These are phyloP conservation scores for Glycine latifolia DNA, from an alignment of 306 rosid species.

Conservation along the genomic window DNA sequence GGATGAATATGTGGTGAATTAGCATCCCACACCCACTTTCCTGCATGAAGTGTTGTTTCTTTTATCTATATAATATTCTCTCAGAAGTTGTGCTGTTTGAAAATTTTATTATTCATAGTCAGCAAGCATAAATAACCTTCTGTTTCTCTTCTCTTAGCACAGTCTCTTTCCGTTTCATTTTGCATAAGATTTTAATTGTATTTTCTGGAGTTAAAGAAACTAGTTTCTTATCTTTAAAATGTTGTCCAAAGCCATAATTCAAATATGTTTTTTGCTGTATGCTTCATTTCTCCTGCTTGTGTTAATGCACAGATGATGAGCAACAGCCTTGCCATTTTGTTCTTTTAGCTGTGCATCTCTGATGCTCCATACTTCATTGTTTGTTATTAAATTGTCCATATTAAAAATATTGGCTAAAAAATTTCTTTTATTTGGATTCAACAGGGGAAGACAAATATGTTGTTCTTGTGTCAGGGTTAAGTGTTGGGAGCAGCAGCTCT, in stretches of 20 bases:
- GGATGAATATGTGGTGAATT: conserved; percentile 35
- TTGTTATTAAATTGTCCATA: conserved; percentile 28
- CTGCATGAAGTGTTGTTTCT: conserved; percentile 29
- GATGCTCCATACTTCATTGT: conserved; percentile 24
- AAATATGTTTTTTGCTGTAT: conserved; percentile 40
- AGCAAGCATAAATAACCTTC: not conserved
- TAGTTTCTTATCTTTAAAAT: conserved; percentile 34
- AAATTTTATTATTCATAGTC: conserved; percentile 2
- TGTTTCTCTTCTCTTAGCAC: conserved; percentile 28
- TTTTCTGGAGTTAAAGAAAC: not conserved
- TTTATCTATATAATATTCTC: conserved; percentile 24
- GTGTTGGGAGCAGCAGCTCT: conserved; percentile 74
- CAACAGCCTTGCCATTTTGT: conserved; percentile 23
- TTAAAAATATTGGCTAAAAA: conserved; percentile 27
- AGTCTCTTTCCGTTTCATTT: not conserved
- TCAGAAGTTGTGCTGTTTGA: conserved; percentile 31
- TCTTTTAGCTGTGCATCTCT: conserved; percentile 28
- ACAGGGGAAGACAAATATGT: conserved; percentile 89
- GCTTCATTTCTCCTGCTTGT: conserved; percentile 21
- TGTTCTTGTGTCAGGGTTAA: conserved; percentile 84
- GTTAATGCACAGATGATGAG: conserved; percentile 27
- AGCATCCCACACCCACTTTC: conserved; percentile 31
- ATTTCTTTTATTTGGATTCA: conserved; percentile 43
- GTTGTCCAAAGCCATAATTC: conserved; percentile 16
- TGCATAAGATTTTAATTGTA: conserved; percentile 10